Evolutionary conservation across 1,139 yeast species (phyloP).

Genomic region (Taphrina wiesneri): DNA sequence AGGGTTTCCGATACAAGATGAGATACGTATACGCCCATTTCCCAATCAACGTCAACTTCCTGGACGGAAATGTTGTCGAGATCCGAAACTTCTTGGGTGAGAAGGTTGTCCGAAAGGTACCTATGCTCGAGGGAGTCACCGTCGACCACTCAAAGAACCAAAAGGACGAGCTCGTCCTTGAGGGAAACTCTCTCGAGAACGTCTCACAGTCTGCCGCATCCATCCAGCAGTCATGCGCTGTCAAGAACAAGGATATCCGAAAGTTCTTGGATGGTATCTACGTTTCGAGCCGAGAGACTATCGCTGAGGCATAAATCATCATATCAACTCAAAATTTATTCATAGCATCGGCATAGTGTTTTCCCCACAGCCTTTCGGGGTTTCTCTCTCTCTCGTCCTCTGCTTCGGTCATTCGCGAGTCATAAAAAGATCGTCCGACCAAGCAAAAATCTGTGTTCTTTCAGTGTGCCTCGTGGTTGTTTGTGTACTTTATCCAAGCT

Average conservation of each 20-base stretch:
- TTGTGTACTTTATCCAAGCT: neutral
- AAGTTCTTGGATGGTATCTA: constrained; percentile 96
- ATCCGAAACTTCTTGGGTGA: constrained; percentile 99
- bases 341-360: constrained; percentile 27
- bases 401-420: constrained; percentile 27
- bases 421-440: constrained; percentile 26
- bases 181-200: constrained; percentile 96
- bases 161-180: constrained; percentile 90
- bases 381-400: neutral
- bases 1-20: constrained; percentile 95
- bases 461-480: neutral
- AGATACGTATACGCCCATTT: constrained; percentile 99
- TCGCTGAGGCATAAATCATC: constrained; percentile 54
- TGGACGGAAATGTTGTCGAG: constrained; percentile 76
- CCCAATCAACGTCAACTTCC: constrained; percentile 98
- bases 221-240: constrained; percentile 97
- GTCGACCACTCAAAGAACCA: constrained; percentile 76
- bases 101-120: constrained; percentile 88
- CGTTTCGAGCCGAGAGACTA: constrained; percentile 93
- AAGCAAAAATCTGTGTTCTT: constrained; percentile 1
- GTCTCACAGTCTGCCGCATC: constrained; percentile 99
- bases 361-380: neutral
- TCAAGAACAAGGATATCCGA: constrained; percentile 99
- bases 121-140: constrained; percentile 85
- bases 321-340: neutral